Evolutionary conservation across 179 eudicot species (phyloP), one percentile per base, ranked within the genome.

Genomic region (Nepenthes alata): DNA sequence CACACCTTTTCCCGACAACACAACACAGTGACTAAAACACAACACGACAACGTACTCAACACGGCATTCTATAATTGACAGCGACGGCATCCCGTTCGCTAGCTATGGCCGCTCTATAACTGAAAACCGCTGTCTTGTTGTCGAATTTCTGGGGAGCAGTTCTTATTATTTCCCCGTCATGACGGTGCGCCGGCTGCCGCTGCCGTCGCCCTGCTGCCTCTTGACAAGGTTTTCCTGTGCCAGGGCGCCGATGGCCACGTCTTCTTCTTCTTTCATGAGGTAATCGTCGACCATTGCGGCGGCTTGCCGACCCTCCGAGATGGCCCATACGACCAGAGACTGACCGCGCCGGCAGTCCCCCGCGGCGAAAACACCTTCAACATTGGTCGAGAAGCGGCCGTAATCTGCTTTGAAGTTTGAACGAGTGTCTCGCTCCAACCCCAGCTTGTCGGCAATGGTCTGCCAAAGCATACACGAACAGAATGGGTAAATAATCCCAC

Each of bases 311-410:
- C 97, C 97, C 74, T 90, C 97, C 2, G 84, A 69, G 61, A 87
- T 83, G 53, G 97, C 99, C 99, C 99, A 94, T n/a, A 94, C 99
- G 59, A 94, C 91, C 74, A 94, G 67, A 2, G 99, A 94, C 73
- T 90, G 97, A 11, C 97, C 97, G 3, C 97, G 82, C 11, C 99
- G 76, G 61, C 99, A 94, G 53, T 94, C 99, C 0, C 99, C 99
- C 2, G 99, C 97, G 2, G 99, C 99, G 58, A 94, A 94, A 12
- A 94, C 81, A 0, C 99, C 97, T 5, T 94, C 96, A 5, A 87
- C 82, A 44, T 59, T 90, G 58, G 97, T 94, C n/a, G 95, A 78
- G 65, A 85, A 94, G 4, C 81, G 83, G 0, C 99, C 97, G 47
- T 90, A 90, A 8, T 90, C 97, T 13, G 99, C 99, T 70, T 94